Evolutionary conservation across 2,329 filamentous ascomycete species (phyloP).

Genomic region (Keithomyces neogunnii): DNA sequence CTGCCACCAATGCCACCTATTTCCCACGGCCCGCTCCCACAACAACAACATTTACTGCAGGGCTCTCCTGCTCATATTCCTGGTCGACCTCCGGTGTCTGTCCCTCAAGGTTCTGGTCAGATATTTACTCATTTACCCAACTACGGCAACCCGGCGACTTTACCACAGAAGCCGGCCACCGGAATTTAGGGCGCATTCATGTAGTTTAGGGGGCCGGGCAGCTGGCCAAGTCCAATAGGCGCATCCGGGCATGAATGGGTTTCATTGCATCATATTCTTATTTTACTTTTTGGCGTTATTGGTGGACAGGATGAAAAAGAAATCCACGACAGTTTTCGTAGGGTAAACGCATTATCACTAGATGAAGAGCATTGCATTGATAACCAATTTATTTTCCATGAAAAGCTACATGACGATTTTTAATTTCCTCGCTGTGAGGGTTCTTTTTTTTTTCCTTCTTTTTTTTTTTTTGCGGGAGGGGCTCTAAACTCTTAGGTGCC

Average conservation of each 20-base stretch:
- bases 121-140: constrained; percentile 44
- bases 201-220: constrained; percentile 13
- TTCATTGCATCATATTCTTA: neutral
- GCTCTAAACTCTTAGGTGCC: constrained; percentile 23
- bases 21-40: constrained; percentile 25
- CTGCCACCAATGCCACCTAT: constrained; percentile 20
- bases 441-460: neutral
- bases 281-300: constrained; percentile 26
- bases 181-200: constrained; percentile 32
- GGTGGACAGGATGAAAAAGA: constrained; percentile 22
- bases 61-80: constrained; percentile 32
- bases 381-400: constrained; percentile 13
- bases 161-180: constrained; percentile 50
- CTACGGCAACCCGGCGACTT: constrained; percentile 51
- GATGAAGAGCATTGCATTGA: constrained; percentile 8
- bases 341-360: constrained; percentile 2
- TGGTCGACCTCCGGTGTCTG: constrained; percentile 34
- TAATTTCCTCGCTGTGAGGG: neutral
- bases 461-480: constrained; percentile 15
- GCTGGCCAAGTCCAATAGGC: constrained; percentile 17
- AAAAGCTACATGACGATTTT: constrained; percentile 18
- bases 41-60: constrained; percentile 31
- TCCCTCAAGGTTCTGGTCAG: constrained; percentile 34
- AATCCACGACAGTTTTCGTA: neutral
- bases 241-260: constrained; percentile 26